Conservation (phyloP, 306 rosid species). For the Chamaecrista fasciculata region DNA sequence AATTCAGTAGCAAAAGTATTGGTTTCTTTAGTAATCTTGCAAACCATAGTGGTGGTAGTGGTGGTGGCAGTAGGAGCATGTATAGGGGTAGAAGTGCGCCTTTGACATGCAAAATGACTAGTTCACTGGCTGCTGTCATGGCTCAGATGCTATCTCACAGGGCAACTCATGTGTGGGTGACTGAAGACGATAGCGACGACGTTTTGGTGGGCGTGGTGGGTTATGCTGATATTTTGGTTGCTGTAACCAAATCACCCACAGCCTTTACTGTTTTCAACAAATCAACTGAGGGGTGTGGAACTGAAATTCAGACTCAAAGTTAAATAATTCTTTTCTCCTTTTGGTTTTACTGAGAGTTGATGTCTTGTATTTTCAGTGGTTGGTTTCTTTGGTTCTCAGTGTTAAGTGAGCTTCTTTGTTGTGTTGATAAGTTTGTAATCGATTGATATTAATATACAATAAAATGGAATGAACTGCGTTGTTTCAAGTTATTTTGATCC, state of each 20-base stretch:
- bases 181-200: conserved; percentile 71
- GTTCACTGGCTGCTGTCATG: conserved; percentile 97
- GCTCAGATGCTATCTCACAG: conserved; percentile 98
- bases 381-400: conserved; percentile 16
- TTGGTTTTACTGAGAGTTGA: not conserved
- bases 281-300: conserved; percentile 44
- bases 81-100: conserved; percentile 93
- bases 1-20: conserved; percentile 82
- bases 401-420: conserved; percentile 17
- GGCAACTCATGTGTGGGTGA: conserved; percentile 93
- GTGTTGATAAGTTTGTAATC: conserved; percentile 8
- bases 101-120: conserved; percentile 77
- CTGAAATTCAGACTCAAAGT: conserved; percentile 52
- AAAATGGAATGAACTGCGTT: conserved; percentile 10
- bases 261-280: conserved; percentile 40
- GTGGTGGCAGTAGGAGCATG: conserved; percentile 78
- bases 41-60: conserved; percentile 52
- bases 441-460: conserved; percentile 4
- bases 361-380: not conserved
- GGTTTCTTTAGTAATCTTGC: conserved; percentile 62
- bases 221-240: conserved; percentile 75
- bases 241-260: conserved; percentile 75
- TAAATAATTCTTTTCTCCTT: conserved; percentile 13
- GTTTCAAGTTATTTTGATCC: not conserved
- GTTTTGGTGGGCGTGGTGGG: conserved; percentile 84